phyloP scores from a whole-genome alignment of 495 filamentous ascomycete genomes.

The Parathielavia appendiculata region DNA sequence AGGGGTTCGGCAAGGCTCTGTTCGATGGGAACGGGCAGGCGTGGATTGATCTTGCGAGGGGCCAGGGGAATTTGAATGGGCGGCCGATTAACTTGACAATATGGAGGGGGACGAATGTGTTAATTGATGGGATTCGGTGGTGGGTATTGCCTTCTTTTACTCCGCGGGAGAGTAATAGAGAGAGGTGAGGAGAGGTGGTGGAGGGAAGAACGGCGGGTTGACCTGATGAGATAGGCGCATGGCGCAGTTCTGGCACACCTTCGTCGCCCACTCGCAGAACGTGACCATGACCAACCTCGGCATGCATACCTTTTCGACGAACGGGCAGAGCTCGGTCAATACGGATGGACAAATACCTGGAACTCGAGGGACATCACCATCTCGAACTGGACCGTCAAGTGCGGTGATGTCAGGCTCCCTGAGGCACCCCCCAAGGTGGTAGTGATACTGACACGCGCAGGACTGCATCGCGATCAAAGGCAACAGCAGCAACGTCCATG shows the following conservation, averaged over 20 bases:
- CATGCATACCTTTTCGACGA: conserved; percentile 36
- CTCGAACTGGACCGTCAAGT: conserved; percentile 41
- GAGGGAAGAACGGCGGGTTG: not conserved
- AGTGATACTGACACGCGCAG: conserved; percentile 16
- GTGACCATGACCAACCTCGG: conserved; percentile 44
- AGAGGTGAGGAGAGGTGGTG: not conserved
- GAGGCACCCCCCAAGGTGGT: not conserved
- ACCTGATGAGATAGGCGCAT: conserved; percentile 31
- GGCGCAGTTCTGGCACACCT: conserved; percentile 44
- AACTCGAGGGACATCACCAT: conserved; percentile 39
- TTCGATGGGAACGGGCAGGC: conserved; percentile 43
- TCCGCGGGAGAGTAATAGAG: too few relatives aligned
- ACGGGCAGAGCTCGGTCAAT: conserved; percentile 36
- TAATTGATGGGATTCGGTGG: conserved; percentile 41
- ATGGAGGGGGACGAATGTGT: conserved; percentile 39
- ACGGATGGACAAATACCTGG: conserved; percentile 43
- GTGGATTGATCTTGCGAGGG: conserved; percentile 40
- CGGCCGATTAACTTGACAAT: conserved; percentile 39
- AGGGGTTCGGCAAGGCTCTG: conserved; percentile 38
- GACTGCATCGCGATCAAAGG: conserved; percentile 60
- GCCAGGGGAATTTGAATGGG: conserved; percentile 33
- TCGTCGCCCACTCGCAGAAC: conserved; percentile 39
- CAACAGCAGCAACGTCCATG: conserved; percentile 51
- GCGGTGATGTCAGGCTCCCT: conserved; percentile 34
- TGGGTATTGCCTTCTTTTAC: not conserved